Evolutionary conservation across 2,329 filamentous ascomycete genomes (phyloP), one percentile per base, ranked within the genome.

Genomic region (Fusarium sp.): DNA sequence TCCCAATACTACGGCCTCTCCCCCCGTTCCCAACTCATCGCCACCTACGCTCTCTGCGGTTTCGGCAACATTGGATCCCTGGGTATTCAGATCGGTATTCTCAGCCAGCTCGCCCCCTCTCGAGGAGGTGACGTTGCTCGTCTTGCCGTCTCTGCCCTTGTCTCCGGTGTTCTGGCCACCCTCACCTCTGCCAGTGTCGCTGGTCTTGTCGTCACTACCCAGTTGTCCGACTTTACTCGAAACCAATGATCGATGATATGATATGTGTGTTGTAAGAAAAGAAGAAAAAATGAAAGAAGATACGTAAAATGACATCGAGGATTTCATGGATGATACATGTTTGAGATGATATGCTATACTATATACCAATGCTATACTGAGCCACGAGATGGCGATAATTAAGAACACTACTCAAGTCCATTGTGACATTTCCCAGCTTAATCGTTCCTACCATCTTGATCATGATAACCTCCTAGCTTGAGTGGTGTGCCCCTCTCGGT

Each of bases 11-110:
- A 80, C 56, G 69, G 77, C 28, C 85, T 97, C 65, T 89, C 88
- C 30, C 82, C 87, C 18, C 92, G 93, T 55, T 93, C 93, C 25
- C 85, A 86, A 46, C 86, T 97, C 70, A 97, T 97, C 76, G 92
- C 91, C 46, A 97, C 93, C 52, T 97, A 97, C 77, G 92, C 92
- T 21, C 87, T 94, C 70, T 97, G 93, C 80, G 89, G 89, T 26
- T 93, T 93, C 78, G 94, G 93, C 67, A 97, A 97, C 83, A 91
- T 97, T 72, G 91, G 92, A 56, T 95, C 93, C 30, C 86, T 97
- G 49, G 93, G 93, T 77, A 95, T 93, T 58, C 93, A 97, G 81
- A 96, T 97, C 65, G 93, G 93, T 83, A 93, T 97, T 62, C 85
- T 97, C 54, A 88, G 91, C 6, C 93, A 97, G 81, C 88, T 97